Base-by-base conservation (phyloP, 495 filamentous ascomycete genomes). In the Podospora tetraspora region DNA sequence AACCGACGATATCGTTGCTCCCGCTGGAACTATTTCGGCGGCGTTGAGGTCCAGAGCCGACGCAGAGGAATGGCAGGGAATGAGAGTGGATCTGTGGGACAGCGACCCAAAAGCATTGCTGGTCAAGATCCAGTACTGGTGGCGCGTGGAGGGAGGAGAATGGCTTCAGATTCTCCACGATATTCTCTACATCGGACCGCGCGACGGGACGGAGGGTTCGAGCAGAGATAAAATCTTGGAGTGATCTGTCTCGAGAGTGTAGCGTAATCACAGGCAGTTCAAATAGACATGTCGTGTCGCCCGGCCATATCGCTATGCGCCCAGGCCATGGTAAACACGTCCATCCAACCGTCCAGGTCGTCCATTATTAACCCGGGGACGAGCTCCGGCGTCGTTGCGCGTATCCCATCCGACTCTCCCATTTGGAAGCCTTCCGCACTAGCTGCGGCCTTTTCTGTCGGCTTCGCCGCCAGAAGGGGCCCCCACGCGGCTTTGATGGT, bases 111-210 rank as follows among this genome's bases (percentile, higher is more conserved):
- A 12, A 1, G 69, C 62, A 25, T n/a, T 63, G 37, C 27, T 71
- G 52, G 62, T 71, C 27, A 74, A 74, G 32, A 68, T 74, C 43
- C 61, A 74, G 60, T 74, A 74, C 23, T 74, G 72, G 72, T 74
- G 72, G 72, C 63, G 70, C 37, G 68, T 70, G 70, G 69, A 74
- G 59, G 69, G 30, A 3, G 69, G 64, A 1, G 57, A 59, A 11
- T 74, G 72, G 72, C 13, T 71, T 10, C 69, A 71, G 67, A 71
- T 71, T 60, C 52, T 71, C 23, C 72, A 74, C 58, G 72, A 74
- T 62, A 74, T 74, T 34, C 68, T 69, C 61, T 71, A 74, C 37
- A 63, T 74, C 16, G 72, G 72, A 9, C 64, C 66, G 11, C 58
- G 61, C 3, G 72, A 74, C 52, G 72, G 72, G 52, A 74, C 64